Evolutionary conservation across 1,139 yeast genomes (phyloP).

Genomic region (Diutina ranongensis): DNA sequence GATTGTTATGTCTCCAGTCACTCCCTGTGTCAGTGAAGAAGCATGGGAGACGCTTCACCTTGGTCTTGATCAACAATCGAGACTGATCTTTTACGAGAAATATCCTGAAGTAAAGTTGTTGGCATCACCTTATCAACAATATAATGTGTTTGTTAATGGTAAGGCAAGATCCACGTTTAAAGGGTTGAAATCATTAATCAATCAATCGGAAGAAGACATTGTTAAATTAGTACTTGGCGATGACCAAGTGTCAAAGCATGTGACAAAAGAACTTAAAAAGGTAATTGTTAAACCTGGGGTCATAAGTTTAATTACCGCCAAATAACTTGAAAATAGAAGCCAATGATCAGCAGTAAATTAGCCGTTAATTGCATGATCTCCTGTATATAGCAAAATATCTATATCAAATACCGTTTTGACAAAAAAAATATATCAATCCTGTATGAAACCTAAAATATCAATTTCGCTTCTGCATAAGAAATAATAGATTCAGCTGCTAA

Average conservation of each 20-base stretch:
- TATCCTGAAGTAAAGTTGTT: conserved; percentile 40
- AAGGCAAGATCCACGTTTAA: conserved; percentile 24
- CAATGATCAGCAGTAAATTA: background rate
- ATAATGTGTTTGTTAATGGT: conserved; percentile 59
- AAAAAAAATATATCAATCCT: no score
- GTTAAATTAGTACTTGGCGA: conserved; percentile 10
- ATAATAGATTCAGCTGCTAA: no score
- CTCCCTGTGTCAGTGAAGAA: conserved; percentile 79
- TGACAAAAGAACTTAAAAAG: conserved; percentile 9
- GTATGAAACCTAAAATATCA: no score
- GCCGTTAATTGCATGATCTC: background rate
- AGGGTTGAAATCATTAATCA: conserved; percentile 22
- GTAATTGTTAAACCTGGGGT: conserved; percentile 11
- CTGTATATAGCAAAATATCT: conserved; percentile 5
- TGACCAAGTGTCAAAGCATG: conserved; percentile 8
- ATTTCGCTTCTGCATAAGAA: no score
- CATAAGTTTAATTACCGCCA: conserved; percentile 9
- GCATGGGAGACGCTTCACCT: conserved; percentile 48
- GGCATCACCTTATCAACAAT: conserved; percentile 25
- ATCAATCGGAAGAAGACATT: conserved; percentile 16
- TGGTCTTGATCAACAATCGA: conserved; percentile 23
- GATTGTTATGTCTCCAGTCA: conserved; percentile 55
- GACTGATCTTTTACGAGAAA: conserved; percentile 36
- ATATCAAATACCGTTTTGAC: no score
- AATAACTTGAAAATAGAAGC: background rate